A percentile compares a stretch with the other conserved stretches of the same genome.
phyloP scores from a whole-genome alignment of 179 eudicot species.

The Drosera spatulata region DNA sequence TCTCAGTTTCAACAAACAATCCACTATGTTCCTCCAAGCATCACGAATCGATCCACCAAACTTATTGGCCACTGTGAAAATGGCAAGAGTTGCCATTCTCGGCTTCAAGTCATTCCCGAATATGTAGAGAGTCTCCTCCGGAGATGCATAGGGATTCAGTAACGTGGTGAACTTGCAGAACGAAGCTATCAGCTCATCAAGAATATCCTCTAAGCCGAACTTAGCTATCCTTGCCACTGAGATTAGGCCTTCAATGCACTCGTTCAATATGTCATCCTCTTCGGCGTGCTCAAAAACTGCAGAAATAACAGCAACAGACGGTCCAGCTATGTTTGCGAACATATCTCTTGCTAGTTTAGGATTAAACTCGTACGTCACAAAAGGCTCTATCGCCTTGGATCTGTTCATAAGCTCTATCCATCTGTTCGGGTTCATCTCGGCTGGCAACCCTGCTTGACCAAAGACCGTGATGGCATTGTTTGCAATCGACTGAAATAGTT shows the following conservation, averaged over 20 bases:
- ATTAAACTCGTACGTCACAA: slow-evolving; percentile 41
- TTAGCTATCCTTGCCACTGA: slow-evolving; percentile 70
- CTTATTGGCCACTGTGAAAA: slow-evolving; percentile 73
- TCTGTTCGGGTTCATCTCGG: slow-evolving; percentile 75
- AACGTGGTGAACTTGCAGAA: slow-evolving; percentile 85
- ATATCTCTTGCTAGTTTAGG: slow-evolving; percentile 75
- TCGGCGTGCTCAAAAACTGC: slow-evolving; percentile 86
- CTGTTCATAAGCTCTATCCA: slow-evolving; percentile 76
- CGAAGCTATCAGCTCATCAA: slow-evolving; percentile 79
- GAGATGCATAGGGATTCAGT: slow-evolving; percentile 85
- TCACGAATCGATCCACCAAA: slow-evolving; percentile 78
- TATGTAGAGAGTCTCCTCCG: slow-evolving; percentile 82
- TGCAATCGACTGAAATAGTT: slow-evolving; percentile 85
- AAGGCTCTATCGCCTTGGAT: slow-evolving; percentile 41
- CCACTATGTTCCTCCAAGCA: slow-evolving; percentile 90
- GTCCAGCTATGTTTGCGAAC: slow-evolving; percentile 93
- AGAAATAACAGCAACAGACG: slow-evolving; percentile 66
- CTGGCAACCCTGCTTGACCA: slow-evolving; percentile 23
- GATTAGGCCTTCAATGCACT: slow-evolving; percentile 73
- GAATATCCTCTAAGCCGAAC: slow-evolving; percentile 68
- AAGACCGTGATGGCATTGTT: slow-evolving; percentile 43
- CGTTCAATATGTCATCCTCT: slow-evolving; percentile 77
- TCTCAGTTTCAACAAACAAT: slow-evolving; percentile 77
- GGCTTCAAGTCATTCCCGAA: slow-evolving; percentile 89
- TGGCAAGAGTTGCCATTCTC: slow-evolving; percentile 86